phyloP scores from a whole-genome alignment of 768 basidiomycete genomes.

The Hemileccinum impolitum region DNA sequence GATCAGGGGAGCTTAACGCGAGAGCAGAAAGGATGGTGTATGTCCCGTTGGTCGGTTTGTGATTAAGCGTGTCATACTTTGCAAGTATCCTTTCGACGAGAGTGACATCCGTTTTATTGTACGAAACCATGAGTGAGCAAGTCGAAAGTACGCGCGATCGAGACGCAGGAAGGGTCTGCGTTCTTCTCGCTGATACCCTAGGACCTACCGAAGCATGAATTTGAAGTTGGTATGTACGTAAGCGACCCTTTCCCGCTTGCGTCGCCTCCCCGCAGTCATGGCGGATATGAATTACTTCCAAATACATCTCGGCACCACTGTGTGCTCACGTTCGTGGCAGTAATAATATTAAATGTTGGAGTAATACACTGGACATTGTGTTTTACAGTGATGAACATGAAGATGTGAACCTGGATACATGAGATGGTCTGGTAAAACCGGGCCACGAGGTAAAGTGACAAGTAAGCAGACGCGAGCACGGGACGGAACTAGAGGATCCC shows the following conservation, averaged over 20 bases:
- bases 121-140: background rate
- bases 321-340: conserved; percentile 1
- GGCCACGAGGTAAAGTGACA: conserved; percentile 5
- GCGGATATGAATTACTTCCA: conserved; percentile 8
- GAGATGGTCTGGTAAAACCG: conserved; percentile 10
- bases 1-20: conserved; percentile 41
- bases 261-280: conserved; percentile 7
- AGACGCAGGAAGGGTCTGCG: too few species aligned
- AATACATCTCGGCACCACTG: too few species aligned
- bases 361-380: conserved; percentile 20
- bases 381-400: conserved; percentile 18
- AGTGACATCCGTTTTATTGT: conserved; percentile 14
- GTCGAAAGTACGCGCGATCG: too few species aligned
- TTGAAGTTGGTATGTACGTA: too few species aligned
- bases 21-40: conserved; percentile 62
- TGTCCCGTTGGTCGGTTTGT: conserved; percentile 50
- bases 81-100: conserved; percentile 40
- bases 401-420: conserved; percentile 8
- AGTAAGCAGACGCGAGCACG: conserved; percentile 6
- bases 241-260: background rate
- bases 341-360: conserved; percentile 21
- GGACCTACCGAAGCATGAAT: too few species aligned
- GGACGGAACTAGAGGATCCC: conserved; percentile 1
- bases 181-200: too few species aligned
- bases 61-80: conserved; percentile 44